Percentiles rank a stretch among this genome's conserved stretches.
phyloP scores from a whole-genome alignment of 768 basidiomycete species.

The Paxillus rubicundulus region DNA sequence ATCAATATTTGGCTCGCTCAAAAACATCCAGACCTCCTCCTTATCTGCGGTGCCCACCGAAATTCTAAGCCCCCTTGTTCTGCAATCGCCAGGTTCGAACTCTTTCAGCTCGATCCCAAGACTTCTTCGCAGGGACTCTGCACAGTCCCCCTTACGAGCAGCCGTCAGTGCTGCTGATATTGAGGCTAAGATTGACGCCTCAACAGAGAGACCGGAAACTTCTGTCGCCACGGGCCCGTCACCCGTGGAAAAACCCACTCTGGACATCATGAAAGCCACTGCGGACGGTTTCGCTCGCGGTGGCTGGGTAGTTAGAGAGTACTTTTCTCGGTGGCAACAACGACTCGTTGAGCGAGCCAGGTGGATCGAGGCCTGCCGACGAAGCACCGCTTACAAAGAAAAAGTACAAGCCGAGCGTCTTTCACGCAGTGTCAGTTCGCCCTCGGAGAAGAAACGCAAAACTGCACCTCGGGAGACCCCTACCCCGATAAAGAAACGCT shows the following conservation, averaged over 20 bases:
- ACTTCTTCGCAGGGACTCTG: slow-evolving; percentile 23
- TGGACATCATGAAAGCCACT: slow-evolving; percentile 35
- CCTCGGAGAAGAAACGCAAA: slow-evolving; percentile 25
- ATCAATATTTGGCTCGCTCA: slow-evolving; percentile 19
- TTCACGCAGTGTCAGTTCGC: slow-evolving; percentile 21
- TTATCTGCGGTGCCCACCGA: slow-evolving; percentile 25
- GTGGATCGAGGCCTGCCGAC: slow-evolving; percentile 61
- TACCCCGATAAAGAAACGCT: slow-evolving; percentile 25
- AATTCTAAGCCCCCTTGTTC: slow-evolving; percentile 30
- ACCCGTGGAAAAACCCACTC: slow-evolving; percentile 11
- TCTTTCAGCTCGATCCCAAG: slow-evolving; percentile 13
- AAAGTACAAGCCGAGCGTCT: slow-evolving; percentile 41
- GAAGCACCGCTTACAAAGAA: slow-evolving; percentile 59
- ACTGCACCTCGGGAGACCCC: slow-evolving; percentile 20
- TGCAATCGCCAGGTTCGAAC: slow-evolving; percentile 26
- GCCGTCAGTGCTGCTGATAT: slow-evolving; percentile 11
- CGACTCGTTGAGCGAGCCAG: slow-evolving; percentile 43
- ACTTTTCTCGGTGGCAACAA: slow-evolving; percentile 47
- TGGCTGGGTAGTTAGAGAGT: slow-evolving; percentile 39
- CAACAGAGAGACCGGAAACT: slow-evolving; percentile 4
- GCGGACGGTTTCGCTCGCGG: slow-evolving; percentile 43
- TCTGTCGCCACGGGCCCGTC: slow-evolving; percentile 1
- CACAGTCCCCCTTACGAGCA: slow-evolving; percentile 24
- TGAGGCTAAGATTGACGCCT: slow-evolving; percentile 4
- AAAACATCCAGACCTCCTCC: slow-evolving; percentile 24